Conservation (phyloP, 176 grass and related monocot genomes). For the Oryza glumipatula region DNA sequence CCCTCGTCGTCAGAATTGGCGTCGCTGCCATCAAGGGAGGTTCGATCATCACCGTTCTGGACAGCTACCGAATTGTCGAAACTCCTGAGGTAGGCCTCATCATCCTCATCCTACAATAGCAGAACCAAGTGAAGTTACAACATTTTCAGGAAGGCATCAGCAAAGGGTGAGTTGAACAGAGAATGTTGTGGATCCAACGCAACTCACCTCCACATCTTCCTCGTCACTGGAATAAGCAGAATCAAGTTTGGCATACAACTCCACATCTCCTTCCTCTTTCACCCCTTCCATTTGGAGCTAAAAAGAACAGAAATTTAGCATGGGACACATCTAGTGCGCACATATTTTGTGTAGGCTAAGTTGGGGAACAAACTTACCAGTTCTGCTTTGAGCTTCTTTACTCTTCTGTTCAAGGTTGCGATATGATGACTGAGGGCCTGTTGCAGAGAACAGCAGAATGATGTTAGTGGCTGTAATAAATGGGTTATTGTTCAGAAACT, state of each 20-base stretch:
- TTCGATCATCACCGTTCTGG: conserved; percentile 29
- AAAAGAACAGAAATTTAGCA: conserved; percentile 17
- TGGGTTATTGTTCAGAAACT: neutral
- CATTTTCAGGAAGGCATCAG: neutral
- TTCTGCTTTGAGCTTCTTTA: conserved; percentile 73
- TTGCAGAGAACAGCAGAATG: neutral
- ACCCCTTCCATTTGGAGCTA: conserved; percentile 74
- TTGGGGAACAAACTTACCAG: conserved; percentile 50
- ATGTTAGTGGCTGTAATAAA: conserved; percentile 13
- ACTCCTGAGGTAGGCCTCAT: conserved; percentile 53
- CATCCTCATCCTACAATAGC: conserved; percentile 52
- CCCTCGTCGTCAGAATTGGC: neutral
- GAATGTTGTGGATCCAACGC: neutral
- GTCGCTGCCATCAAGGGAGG: neutral
- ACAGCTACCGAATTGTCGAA: conserved; percentile 31
- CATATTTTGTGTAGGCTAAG: conserved; percentile 13
- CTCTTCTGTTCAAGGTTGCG: conserved; percentile 64
- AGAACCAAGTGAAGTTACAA: neutral
- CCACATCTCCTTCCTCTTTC: conserved; percentile 71
- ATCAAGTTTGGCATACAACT: conserved; percentile 70
- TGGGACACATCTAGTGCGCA: neutral
- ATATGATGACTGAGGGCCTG: conserved; percentile 76
- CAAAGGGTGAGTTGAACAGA: neutral
- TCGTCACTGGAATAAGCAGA: conserved; percentile 75
- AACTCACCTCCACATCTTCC: conserved; percentile 74